phyloP scores from a whole-genome alignment of 78 protist species.

The Ministeria vibrans region DNA sequence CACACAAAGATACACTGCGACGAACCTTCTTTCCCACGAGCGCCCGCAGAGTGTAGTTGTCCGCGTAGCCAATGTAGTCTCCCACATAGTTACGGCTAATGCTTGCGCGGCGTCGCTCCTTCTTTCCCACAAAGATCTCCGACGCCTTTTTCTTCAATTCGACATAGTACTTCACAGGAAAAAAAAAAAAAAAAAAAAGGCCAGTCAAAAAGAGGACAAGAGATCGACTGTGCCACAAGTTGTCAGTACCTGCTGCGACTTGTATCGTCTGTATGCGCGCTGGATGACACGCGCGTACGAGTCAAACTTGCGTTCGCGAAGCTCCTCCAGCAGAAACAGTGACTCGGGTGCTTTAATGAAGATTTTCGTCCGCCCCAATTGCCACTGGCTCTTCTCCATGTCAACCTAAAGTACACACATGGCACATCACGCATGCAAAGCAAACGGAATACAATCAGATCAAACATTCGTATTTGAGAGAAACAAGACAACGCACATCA shows the following conservation, averaged over 20 bases:
- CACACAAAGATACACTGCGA: background rate
- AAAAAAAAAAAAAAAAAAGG: too few relatives aligned
- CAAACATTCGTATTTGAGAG: too few relatives aligned
- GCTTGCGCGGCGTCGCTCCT: slow-evolving; percentile 6
- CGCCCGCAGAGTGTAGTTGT: slow-evolving; percentile 8
- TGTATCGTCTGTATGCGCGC: slow-evolving; percentile 37
- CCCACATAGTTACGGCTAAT: slow-evolving; percentile 12
- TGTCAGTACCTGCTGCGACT: too few relatives aligned
- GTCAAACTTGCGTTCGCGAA: slow-evolving; percentile 40
- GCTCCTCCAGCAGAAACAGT: slow-evolving; percentile 55
- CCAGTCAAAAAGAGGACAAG: too few relatives aligned
- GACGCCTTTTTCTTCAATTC: slow-evolving; percentile 18
- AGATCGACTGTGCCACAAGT: too few relatives aligned
- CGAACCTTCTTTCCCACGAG: background rate
- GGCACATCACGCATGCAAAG: too few relatives aligned
- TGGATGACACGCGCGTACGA: slow-evolving; percentile 53
- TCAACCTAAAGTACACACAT: too few relatives aligned
- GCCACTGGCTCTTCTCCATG: slow-evolving; percentile 27
- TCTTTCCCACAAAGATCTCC: slow-evolving; percentile 1
- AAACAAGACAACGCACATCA: too few relatives aligned
- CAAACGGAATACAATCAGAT: too few relatives aligned
- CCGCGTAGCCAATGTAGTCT: slow-evolving; percentile 17
- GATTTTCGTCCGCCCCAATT: slow-evolving; percentile 73
- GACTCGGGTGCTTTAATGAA: slow-evolving; percentile 72
- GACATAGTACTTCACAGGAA: background rate